Evolutionary conservation across 2,329 filamentous ascomycete genomes (phyloP), one percentile per base, ranked within the genome.

Genomic region (Aspergillus pseudoterreus): DNA sequence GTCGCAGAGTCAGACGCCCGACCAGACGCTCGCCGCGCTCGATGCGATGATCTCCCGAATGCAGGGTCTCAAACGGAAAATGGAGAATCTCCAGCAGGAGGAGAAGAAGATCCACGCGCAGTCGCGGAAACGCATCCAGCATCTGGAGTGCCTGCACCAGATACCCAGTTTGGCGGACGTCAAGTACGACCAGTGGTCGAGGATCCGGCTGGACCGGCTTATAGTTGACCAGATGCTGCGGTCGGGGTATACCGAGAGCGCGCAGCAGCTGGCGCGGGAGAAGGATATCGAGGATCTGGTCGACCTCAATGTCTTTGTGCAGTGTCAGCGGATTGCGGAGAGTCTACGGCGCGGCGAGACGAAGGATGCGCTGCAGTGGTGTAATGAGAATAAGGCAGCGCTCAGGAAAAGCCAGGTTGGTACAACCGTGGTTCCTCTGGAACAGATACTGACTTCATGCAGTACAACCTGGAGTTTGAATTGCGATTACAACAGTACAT

Each of bases 401-500:
- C 75, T 99, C 53, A 88, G 91, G 66, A 95, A 94, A 78, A 87
- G 89, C 72, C 86, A 89, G 69, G 88, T 89, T 70, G 56, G 82
- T 64, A n/a, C 12, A 11, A 6, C 10, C 5, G 2, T 41, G 9
- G 19, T 17, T 12, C 15, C 11, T 14, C 21, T 11, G 42, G 36
- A 19, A 19, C 6, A 22, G 35, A n/a, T 38, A 11, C 15, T 38
- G 35, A 42, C n/a, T 42, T 6, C 17, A n/a, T 10, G 39, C 45
- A 90, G 80, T 90, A 86, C 64, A 88, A 87, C 59, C 81, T 99
- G 14, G 94, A 99, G 71, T 95, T 96, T 65, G 90, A 95, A 78
- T 81, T 99, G 41, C 86, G 94, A 11, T 80, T 95, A 63, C 94
- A 99, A 70, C 92, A 97, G 69, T 97, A 92, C 69, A 92, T 97